Evolutionary conservation across 495 filamentous ascomycete genomes (phyloP), one percentile per base, ranked within the genome.

Genomic region (Cudoniella acicularis): DNA sequence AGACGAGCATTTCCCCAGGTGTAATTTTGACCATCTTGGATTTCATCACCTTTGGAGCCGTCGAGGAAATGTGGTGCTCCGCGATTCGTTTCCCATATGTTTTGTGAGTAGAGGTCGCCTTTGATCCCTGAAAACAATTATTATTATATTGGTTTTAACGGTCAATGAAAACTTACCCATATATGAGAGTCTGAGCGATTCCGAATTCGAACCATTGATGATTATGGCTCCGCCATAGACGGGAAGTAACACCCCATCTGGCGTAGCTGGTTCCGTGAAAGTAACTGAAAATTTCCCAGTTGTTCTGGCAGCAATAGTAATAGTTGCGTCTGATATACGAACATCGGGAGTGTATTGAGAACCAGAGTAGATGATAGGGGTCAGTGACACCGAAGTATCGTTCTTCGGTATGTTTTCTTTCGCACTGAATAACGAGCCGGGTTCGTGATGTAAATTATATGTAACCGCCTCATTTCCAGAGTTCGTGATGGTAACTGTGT

Each of bases 401-500:
- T 40, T 23, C 25, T 24, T 52, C 56, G 42, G 13, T 4, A 13
- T 36, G 30, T 36, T 36, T 36, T 36, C 30, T 13, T 36, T 36
- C 6, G 30, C 30, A 36, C 30, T 13, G 30, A 36, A 36, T 36
- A 36, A 36, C 13, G 30, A 36, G 6, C 30, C 30, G 4, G 30
- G 30, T 36, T 6, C 30, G 13, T 36, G 30, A 36, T 4, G 4
- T 13, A 78, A 65, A 8, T 54, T 68, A 62, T 78, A 78, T 23
- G 62, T 68, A 48, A 70, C 65, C 10, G 65, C 64, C n/a, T 61
- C 52, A 1, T 46, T 54, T 4, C 71, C 77, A 27, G 68, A 68
- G 64, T 79, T 81, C 21, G 66, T 73, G 59, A 80, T 70, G 47
- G 64, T 67, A 53, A 80, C 63, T 8, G 58, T 66, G 50, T 74